Base-by-base conservation (phyloP, 2,329 filamentous ascomycete genomes). In the Colletotrichum tanaceti region DNA sequence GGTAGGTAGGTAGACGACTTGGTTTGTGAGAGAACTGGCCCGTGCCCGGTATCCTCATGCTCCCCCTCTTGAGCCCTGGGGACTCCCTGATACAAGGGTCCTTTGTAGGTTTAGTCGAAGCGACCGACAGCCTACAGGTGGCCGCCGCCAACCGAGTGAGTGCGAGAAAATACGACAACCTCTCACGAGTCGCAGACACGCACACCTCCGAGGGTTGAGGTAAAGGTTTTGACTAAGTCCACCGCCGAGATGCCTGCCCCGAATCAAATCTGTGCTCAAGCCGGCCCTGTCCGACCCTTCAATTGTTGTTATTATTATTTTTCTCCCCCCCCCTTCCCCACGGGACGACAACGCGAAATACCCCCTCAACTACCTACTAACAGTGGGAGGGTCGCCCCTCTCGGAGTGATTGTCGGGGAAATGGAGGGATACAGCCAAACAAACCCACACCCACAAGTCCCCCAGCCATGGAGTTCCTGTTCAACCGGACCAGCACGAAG, bases 341-440 rank as follows among this genome's bases (percentile, higher is more conserved):
- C 28, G 50, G 57, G 38, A 65, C 50, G 22, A 68, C 57, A 66
- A 39, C 43, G 24, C 54, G 32, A 35, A 35, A 35, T 53, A 57
- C 49, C n/a, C 41, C 41, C 22, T 35, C 18, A 39, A 53, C 20
- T 7, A 2, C 32, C 28, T 43, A 24, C n/a, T n/a, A n/a, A n/a
- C 24, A 4, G 24, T 24, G 18, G 20, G 20, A 47, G 20, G 44
- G 44, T 6, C 6, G 62, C 66, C 52, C 52, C 44, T 53, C 52
- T 69, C 55, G 62, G 55, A 69, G 52, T 55, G 66, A 58, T 61
- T 58, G 39, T 66, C 66, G 63, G 66, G 57, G 49, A 66, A 61
- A 66, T 46, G 20, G 32, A 20, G 50, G 14, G 39, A 41, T 7
- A 9, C 35, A 41, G n/a, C 58, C 16, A 41, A 35, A 54, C 35